A percentile compares a stretch with the other conserved stretches of the same genome.
These are phyloP conservation scores for Amanita inopinata DNA, from an alignment of 768 basidiomycete species.

Conservation along the genomic window DNA sequence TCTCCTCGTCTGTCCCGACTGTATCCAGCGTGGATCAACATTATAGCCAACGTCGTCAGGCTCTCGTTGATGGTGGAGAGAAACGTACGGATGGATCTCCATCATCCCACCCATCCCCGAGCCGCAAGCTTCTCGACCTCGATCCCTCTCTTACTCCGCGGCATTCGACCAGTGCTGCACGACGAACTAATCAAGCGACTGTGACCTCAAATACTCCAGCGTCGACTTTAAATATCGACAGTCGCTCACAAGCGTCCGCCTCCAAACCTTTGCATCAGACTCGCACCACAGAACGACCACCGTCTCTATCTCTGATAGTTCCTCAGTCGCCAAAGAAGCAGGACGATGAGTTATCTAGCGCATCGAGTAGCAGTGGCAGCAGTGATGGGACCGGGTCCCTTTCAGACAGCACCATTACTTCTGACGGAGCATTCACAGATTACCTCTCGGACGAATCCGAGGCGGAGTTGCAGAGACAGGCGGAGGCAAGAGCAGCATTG, in stretches of 20 bases:
- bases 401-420: conserved; percentile 71
- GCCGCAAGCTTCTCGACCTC: conserved; percentile 49
- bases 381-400: conserved; percentile 55
- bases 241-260: conserved; percentile 16
- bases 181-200: conserved; percentile 24
- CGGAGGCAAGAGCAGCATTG: conserved; percentile 68
- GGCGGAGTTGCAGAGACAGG: conserved; percentile 78
- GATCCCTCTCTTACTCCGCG: conserved; percentile 39
- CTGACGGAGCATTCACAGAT: conserved; percentile 83
- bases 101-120: conserved; percentile 51
- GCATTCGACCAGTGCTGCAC: conserved; percentile 30
- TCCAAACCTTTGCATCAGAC: not conserved
- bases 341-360: conserved; percentile 28
- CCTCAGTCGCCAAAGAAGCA: conserved; percentile 25
- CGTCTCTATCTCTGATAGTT: conserved; percentile 18
- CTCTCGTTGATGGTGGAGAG: conserved; percentile 28
- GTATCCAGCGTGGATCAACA: conserved; percentile 36
- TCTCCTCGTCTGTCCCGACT: conserved; percentile 38
- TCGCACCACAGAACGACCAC: conserved; percentile 18
- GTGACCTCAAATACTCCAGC: conserved; percentile 31
- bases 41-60: conserved; percentile 37
- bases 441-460: conserved; percentile 92
- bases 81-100: conserved; percentile 36
- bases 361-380: conserved; percentile 53
- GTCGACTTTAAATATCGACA: conserved; percentile 28